Evolutionary conservation across 192 early-diverging fungal genomes (phyloP).

Genomic region (Coemansia guatemalensis): DNA sequence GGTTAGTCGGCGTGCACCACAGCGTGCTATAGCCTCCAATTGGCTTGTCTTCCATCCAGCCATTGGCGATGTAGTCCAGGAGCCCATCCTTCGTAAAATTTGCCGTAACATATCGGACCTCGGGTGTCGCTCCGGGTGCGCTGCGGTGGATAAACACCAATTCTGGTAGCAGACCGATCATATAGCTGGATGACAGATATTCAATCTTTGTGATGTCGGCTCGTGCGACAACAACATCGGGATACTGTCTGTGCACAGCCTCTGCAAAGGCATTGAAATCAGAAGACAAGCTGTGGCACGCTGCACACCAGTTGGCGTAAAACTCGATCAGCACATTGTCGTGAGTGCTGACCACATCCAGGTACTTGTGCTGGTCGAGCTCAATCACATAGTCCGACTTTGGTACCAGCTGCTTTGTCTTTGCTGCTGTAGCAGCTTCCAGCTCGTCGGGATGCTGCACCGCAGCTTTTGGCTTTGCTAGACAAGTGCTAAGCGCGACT

Average conservation of each 20-base stretch:
- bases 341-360: conserved; percentile 25
- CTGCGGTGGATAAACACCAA: conserved; percentile 38
- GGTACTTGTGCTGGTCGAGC: conserved; percentile 36
- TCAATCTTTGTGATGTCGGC: conserved; percentile 42
- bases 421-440: conserved; percentile 20
- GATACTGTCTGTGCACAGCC: conserved; percentile 27
- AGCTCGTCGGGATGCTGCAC: conserved; percentile 33
- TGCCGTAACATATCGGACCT: conserved; percentile 39
- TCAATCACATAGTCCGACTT: conserved; percentile 42
- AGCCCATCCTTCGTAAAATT: conserved; percentile 35
- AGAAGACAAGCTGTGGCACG: conserved; percentile 44
- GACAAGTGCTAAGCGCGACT: conserved; percentile 15
- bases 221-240: conserved; percentile 37
- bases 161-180: conserved; percentile 46
- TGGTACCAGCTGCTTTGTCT: conserved; percentile 27
- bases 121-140: conserved; percentile 23
- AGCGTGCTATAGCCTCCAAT: conserved; percentile 37
- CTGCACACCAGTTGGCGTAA: conserved; percentile 53
- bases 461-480: conserved; percentile 6
- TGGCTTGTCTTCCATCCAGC: conserved; percentile 32
- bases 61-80: conserved; percentile 41
- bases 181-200: conserved; percentile 52
- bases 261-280: conserved; percentile 41
- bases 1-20: conserved; percentile 50
- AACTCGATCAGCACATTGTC: conserved; percentile 46